A percentile compares a stretch with the other conserved stretches of the same genome.
Conservation (phyloP, 352 stramenopile genomes). For the Phytophthora chlamydospora region DNA sequence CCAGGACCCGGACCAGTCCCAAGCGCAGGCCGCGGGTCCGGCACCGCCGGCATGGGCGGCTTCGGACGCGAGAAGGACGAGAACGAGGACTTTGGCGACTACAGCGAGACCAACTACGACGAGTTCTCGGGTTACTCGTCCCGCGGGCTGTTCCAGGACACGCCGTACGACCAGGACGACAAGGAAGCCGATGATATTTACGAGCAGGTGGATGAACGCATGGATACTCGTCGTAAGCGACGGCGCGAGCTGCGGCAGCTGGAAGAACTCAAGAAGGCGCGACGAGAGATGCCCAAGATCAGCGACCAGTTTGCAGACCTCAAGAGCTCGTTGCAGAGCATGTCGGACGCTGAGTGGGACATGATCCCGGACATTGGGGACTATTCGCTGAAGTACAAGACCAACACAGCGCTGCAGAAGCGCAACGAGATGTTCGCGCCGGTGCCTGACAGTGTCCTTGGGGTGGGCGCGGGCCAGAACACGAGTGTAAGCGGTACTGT, state of each 20-base stretch:
- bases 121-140: conserved; percentile 91
- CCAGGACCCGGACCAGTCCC: conserved; percentile 17
- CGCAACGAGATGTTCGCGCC: conserved; percentile 96
- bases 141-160: conserved; percentile 89
- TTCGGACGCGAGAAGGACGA: conserved; percentile 89
- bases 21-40: conserved; percentile 70
- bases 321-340: conserved; percentile 92
- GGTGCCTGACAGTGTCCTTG: conserved; percentile 94
- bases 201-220: conserved; percentile 95
- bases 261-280: conserved; percentile 87
- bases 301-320: conserved; percentile 97
- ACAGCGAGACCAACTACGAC: conserved; percentile 93
- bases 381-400: conserved; percentile 94
- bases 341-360: conserved; percentile 96
- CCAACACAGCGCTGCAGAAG: conserved; percentile 90
- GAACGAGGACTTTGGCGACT: conserved; percentile 88
- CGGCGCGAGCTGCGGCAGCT: conserved; percentile 83
- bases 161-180: conserved; percentile 97
- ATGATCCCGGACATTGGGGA: conserved; percentile 97
- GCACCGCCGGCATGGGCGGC: conserved; percentile 80
- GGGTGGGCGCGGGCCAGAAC: conserved; percentile 44
- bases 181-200: conserved; percentile 97
- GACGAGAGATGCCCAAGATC: conserved; percentile 93
- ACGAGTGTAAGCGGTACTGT: conserved; percentile 54
- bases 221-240: conserved; percentile 93